Base-by-base conservation (phyloP, 2,329 filamentous ascomycete species). In the Fusarium pseudocircinatum region DNA sequence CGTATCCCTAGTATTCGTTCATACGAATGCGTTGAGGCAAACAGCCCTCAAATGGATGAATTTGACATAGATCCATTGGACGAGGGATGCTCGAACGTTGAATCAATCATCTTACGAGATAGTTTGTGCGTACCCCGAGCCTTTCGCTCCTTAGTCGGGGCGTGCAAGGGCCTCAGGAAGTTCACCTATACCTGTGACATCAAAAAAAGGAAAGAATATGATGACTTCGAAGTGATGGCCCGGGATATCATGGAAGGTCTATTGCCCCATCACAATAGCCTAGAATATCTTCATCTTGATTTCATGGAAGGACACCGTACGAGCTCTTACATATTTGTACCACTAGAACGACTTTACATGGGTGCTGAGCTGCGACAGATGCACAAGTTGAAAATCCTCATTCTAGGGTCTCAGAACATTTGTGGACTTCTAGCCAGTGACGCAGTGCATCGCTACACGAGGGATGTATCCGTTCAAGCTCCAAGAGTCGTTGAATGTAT, bases 31-130 rank as follows among this genome's bases (percentile, higher is more conserved):
- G 16, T 15, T 36, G 30, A 9, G 2, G 47, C 30, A 10, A 4
- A 2, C 3, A 26, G 30, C n/a, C 2, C 2, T 6, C 2, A 34
- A 15, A 52, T 20, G 16, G 47, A 52, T 1, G 49, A 52, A 4
- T 4, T 1, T 24, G 0, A 20, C n/a, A 0, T 52, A 20, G 0
- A 26, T 2, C 12, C 4, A 2, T 4, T 52, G 18, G 0, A 28
- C 0, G 7, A 28, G 10, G 4, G 34, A 1, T 37, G 32, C 24
- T 53, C 50, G 1, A 53, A 37, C 14, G 14, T 53, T 22, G 0
- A 37, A 22, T 53, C 50, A 22, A 53, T 53, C 18, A 10, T 37
- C 18, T 5, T 53, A 7, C 20, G 10, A 28, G 7, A 37, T 16
- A n/a, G 34, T 7, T 53, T 24, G 50, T 28, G 34, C 20, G 13